These are phyloP conservation scores for Populus hybrid DNA, from an alignment of 441 rosid genomes.

Conservation along the genomic window DNA sequence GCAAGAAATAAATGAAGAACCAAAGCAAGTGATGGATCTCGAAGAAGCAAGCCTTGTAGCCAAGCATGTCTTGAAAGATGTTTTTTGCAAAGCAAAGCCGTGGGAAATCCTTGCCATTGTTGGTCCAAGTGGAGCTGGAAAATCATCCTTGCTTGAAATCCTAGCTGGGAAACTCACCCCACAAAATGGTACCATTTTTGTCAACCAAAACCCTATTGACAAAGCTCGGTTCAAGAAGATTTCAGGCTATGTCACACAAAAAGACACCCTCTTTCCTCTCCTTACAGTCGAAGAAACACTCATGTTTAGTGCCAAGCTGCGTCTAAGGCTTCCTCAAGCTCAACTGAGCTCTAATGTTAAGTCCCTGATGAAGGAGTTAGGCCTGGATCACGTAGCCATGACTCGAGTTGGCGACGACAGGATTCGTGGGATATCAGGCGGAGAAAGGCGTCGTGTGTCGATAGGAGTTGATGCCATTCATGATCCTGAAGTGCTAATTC, in stretches of 20 bases:
- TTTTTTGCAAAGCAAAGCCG: slow-evolving; percentile 74
- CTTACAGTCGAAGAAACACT: slow-evolving; percentile 94
- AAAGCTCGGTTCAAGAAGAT: slow-evolving; percentile 62
- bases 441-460: slow-evolving; percentile 90
- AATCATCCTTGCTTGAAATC: slow-evolving; percentile 78
- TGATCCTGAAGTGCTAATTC: slow-evolving; percentile 80
- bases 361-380: slow-evolving; percentile 68
- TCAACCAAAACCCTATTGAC: slow-evolving; percentile 55
- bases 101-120: slow-evolving; percentile 92
- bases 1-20: slow-evolving; percentile 23
- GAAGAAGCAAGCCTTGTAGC: slow-evolving; percentile 23
- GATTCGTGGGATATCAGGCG: slow-evolving; percentile 88
- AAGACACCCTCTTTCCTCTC: slow-evolving; percentile 76
- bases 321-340: slow-evolving; percentile 51
- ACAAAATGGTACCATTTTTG: slow-evolving; percentile 54
- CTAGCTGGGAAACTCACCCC: slow-evolving; percentile 56
- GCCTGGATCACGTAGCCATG: slow-evolving; percentile 61
- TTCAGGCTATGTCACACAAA: slow-evolving; percentile 84
- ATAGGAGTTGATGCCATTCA: slow-evolving; percentile 91
- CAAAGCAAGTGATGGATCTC: slow-evolving; percentile 13
- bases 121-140: slow-evolving; percentile 98
- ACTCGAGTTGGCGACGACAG: slow-evolving; percentile 76
- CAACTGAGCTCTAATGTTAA: slow-evolving; percentile 55
- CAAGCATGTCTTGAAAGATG: slow-evolving; percentile 58
- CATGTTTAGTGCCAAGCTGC: slow-evolving; percentile 77